These are phyloP conservation scores for Fraxinus cuspidata DNA, from an alignment of 257 asterid species.

Conservation along the genomic window DNA sequence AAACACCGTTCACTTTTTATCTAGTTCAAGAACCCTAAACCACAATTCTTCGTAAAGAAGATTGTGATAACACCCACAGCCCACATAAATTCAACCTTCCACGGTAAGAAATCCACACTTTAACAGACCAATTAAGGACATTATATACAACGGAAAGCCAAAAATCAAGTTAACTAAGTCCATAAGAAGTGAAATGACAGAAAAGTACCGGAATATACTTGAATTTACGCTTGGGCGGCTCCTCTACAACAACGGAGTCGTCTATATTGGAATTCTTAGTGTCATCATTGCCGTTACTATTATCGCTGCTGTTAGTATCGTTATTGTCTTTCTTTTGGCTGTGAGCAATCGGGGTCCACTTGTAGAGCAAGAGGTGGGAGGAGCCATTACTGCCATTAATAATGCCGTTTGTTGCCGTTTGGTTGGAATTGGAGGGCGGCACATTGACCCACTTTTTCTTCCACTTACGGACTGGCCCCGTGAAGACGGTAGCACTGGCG, in stretches of 20 bases:
- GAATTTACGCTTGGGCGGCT: constrained; percentile 67
- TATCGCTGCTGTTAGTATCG: background rate
- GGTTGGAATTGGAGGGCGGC: constrained; percentile 38
- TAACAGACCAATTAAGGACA: background rate
- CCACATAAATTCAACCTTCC: background rate
- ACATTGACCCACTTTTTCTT: constrained; percentile 64
- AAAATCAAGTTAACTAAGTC: background rate
- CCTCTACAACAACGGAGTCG: constrained; percentile 49
- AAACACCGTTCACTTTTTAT: background rate
- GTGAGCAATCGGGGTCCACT: constrained; percentile 66
- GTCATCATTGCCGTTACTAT: constrained; percentile 41
- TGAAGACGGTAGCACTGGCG: constrained; percentile 64
- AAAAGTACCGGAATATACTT: constrained; percentile 88
- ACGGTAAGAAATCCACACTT: constrained; percentile 3
- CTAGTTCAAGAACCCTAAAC: constrained; percentile 27
- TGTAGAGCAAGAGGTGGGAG: constrained; percentile 68
- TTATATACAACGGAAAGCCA: background rate
- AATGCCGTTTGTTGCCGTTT: constrained; percentile 47
- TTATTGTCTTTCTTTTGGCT: constrained; percentile 40
- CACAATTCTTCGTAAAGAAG: background rate
- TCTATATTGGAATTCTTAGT: constrained; percentile 39
- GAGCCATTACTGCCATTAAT: constrained; percentile 39
- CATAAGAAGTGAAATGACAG: constrained; percentile 21
- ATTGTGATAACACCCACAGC: background rate
- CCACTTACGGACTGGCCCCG: constrained; percentile 94